Evolutionary conservation across 352 stramenopile genomes (phyloP).

Genomic region (Pythium aquatile): DNA sequence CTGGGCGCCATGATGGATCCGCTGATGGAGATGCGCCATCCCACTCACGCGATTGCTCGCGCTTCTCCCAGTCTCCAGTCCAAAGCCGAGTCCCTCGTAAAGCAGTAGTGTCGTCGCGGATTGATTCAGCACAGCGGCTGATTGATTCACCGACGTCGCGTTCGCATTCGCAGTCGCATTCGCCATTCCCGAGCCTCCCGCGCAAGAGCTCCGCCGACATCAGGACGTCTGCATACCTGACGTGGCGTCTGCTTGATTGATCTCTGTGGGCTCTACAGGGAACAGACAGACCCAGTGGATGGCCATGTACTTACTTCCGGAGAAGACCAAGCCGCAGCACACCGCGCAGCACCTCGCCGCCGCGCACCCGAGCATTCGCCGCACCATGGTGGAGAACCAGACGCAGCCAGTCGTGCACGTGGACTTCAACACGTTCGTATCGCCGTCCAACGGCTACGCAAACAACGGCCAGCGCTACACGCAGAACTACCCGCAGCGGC

Average conservation of each 20-base stretch:
- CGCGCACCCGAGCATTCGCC: conserved; percentile 20
- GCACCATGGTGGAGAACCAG: conserved; percentile 12
- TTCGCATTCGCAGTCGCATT: not conserved
- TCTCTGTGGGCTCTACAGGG: no score
- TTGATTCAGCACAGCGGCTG: not conserved
- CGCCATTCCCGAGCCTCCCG: not conserved
- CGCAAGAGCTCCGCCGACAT: not conserved
- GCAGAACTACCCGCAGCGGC: not conserved
- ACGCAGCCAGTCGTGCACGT: conserved; percentile 19
- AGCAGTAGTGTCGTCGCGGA: no score
- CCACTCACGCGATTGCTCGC: not conserved
- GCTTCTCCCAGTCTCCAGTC: not conserved
- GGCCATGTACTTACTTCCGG: not conserved
- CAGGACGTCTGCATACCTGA: not conserved
- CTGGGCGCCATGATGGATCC: not conserved
- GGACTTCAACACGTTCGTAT: conserved; percentile 23
- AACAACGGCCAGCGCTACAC: not conserved
- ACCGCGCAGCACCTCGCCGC: conserved; percentile 13
- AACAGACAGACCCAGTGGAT: no score
- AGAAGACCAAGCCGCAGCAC: conserved; percentile 6
- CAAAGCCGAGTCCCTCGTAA: not conserved
- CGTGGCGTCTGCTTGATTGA: no score
- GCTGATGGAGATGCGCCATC: not conserved
- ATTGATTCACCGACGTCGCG: not conserved
- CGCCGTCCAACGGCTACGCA: conserved; percentile 5